These are phyloP conservation scores for Auriscalpium vulgare DNA, from an alignment of 768 basidiomycete genomes.

Conservation along the genomic window DNA sequence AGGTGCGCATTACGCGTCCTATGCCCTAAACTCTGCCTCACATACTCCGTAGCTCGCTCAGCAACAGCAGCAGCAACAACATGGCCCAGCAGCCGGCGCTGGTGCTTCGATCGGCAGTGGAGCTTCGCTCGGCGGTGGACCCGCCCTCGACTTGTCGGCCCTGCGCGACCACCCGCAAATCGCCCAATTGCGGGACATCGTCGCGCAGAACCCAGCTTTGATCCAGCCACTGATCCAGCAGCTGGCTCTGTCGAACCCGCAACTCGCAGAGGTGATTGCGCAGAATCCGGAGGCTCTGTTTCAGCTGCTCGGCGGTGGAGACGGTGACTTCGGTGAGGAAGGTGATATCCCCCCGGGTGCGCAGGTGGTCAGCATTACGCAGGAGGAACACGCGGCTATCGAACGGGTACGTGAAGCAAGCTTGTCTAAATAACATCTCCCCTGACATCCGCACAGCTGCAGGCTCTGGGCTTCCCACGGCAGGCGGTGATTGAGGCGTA, in stretches of 20 bases:
- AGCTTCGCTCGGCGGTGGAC: conserved; percentile 28
- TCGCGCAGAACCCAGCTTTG: conserved; percentile 68
- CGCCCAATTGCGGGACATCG: conserved; percentile 62
- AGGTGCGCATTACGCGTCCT: conserved; percentile 35
- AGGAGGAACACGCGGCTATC: conserved; percentile 85
- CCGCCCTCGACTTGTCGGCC: conserved; percentile 39
- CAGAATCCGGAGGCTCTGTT: conserved; percentile 65
- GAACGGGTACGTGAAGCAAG: conserved; percentile 55
- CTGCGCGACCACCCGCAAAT: conserved; percentile 61
- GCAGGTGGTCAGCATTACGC: conserved; percentile 68
- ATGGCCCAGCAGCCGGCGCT: conserved; percentile 25
- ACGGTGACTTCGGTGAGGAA: conserved; percentile 31
- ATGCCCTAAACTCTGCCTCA: neutral
- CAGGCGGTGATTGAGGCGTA: conserved; percentile 84
- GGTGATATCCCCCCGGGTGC: conserved; percentile 35
- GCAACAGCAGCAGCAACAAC: conserved; percentile 48
- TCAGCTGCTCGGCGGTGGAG: conserved; percentile 46
- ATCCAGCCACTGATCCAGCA: conserved; percentile 82
- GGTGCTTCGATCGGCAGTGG: conserved; percentile 28
- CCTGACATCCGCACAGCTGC: conserved; percentile 45
- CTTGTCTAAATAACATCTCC: neutral
- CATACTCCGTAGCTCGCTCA: conserved; percentile 51
- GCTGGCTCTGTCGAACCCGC: conserved; percentile 66
- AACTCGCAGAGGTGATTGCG: conserved; percentile 58
- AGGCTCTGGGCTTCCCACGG: conserved; percentile 81